These are phyloP conservation scores for Boeremia lycopersici DNA, from an alignment of 2,329 filamentous ascomycete species.

Conservation along the genomic window DNA sequence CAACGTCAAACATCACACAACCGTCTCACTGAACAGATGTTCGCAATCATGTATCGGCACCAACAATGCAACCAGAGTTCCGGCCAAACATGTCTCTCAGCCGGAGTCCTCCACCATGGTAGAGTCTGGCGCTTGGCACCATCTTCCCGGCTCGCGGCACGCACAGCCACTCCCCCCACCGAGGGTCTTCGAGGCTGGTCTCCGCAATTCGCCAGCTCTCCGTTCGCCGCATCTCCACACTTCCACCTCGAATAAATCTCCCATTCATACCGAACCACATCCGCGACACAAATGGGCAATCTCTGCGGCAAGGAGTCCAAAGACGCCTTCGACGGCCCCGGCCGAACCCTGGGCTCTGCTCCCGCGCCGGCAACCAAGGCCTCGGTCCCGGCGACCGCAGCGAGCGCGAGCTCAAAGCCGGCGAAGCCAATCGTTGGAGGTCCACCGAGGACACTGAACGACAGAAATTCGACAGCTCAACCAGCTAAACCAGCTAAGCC, in stretches of 20 bases:
- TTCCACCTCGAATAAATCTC: not conserved
- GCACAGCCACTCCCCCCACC: conserved; percentile 22
- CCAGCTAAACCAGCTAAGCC: too few relatives aligned
- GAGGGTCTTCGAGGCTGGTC: conserved; percentile 27
- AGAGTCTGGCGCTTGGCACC: conserved; percentile 30
- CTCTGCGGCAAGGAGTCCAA: conserved; percentile 74
- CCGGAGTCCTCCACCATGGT: not conserved
- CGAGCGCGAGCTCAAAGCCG: conserved; percentile 18
- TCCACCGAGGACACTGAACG: conserved; percentile 68
- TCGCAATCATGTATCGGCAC: not conserved
- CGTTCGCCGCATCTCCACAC: conserved; percentile 19
- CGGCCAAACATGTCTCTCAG: not conserved
- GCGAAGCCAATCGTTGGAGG: conserved; percentile 53
- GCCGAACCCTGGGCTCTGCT: conserved; percentile 71
- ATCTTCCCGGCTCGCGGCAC: conserved; percentile 15
- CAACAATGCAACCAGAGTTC: not conserved
- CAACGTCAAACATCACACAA: conserved; percentile 10
- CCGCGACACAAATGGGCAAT: conserved; percentile 72
- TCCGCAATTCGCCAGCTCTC: conserved; percentile 22
- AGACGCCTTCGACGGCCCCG: conserved; percentile 70
- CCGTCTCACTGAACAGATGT: not conserved
- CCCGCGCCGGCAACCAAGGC: conserved; percentile 53
- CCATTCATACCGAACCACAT: not conserved
- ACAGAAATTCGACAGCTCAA: conserved; percentile 40
- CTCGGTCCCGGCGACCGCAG: conserved; percentile 29